A percentile compares a stretch with the other conserved stretches of the same genome.
phyloP scores from a whole-genome alignment of 2,329 filamentous ascomycete genomes.

The Xylaria sp. region DNA sequence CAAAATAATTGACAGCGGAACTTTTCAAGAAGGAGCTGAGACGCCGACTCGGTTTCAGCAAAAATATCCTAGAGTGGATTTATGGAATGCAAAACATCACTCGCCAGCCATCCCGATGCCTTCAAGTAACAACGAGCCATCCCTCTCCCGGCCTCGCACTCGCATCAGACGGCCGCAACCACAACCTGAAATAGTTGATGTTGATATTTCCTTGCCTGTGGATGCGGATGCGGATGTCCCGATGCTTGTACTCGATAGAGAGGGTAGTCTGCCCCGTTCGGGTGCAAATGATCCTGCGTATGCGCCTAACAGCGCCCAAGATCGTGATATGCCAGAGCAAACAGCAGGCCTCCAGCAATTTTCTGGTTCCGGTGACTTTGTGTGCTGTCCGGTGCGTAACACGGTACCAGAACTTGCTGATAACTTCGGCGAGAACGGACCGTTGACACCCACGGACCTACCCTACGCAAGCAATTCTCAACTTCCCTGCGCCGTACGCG shows the following conservation, averaged over 20 bases:
- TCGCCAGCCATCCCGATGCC: background rate
- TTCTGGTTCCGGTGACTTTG: background rate
- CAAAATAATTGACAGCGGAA: background rate
- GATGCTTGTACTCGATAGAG: background rate
- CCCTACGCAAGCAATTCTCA: background rate
- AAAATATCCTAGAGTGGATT: background rate
- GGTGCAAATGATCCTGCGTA: background rate
- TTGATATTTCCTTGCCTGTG: background rate
- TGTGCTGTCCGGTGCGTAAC: background rate
- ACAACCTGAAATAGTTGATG: background rate
- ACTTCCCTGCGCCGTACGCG: constrained; percentile 17
- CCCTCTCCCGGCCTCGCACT: background rate
- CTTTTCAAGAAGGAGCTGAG: background rate
- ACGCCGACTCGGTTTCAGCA: background rate
- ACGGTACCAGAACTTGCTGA: background rate
- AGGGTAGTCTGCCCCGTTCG: background rate
- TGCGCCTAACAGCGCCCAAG: background rate
- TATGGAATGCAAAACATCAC: background rate
- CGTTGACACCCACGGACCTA: constrained; percentile 24
- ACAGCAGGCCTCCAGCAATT: background rate
- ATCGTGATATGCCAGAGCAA: background rate
- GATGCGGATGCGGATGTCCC: background rate
- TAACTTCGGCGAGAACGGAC: constrained; percentile 22
- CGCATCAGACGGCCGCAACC: background rate
- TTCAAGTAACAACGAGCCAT: constrained; percentile 2